Percentiles rank a stretch among this genome's conserved stretches.
Evolutionary conservation across 1,284 basidiomycete species (phyloP).

Genomic region (Trametes versicolor): DNA sequence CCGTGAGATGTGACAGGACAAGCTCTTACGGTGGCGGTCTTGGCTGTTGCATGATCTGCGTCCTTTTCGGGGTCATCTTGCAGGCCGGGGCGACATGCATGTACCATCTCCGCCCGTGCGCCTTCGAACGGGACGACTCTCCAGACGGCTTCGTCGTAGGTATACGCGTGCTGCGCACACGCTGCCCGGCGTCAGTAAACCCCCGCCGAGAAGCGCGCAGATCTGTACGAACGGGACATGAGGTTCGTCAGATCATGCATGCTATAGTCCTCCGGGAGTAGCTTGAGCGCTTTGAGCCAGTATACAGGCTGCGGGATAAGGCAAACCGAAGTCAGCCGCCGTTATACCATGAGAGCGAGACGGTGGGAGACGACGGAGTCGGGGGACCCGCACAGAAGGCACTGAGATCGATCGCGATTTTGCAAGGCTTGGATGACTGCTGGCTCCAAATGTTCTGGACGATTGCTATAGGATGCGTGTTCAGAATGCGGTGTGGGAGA

Average conservation of each 20-base stretch:
- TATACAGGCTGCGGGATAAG: neutral
- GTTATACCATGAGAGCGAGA: neutral
- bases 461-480: too few relatives aligned
- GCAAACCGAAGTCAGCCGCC: too few relatives aligned
- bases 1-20: neutral
- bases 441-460: too few relatives aligned
- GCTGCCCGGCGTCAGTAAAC: neutral
- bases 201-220: neutral
- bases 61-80: neutral
- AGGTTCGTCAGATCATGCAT: neutral
- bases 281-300: neutral
- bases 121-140: neutral
- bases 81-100: neutral
- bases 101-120: neutral
- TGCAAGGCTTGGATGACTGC: too few relatives aligned
- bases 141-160: neutral
- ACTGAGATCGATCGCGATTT: slow-evolving; percentile 3
- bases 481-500: too few relatives aligned
- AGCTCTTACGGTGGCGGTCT: neutral
- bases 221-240: neutral
- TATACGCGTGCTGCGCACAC: neutral
- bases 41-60: too few relatives aligned
- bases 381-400: slow-evolving; percentile 1
- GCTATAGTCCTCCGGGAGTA: neutral
- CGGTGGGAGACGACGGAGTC: slow-evolving; percentile 3